Evolutionary conservation across 306 rosid genomes (phyloP).

Genomic region (Trifolium repens): DNA sequence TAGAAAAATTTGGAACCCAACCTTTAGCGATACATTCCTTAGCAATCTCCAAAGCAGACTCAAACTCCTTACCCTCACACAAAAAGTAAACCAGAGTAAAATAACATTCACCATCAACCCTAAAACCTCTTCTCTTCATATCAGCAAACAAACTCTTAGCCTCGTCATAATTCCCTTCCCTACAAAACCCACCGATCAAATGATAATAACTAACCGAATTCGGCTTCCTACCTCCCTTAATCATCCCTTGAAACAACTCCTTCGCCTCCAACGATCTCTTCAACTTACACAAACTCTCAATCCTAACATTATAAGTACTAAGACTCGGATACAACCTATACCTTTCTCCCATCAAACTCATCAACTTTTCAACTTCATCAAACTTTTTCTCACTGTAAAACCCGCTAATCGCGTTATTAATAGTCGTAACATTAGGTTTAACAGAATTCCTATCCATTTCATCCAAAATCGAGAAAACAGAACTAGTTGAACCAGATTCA

Average conservation of each 20-base stretch:
- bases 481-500: slow-evolving; percentile 62
- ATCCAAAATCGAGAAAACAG: slow-evolving; percentile 64
- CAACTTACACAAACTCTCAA: slow-evolving; percentile 74
- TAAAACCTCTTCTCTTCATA: slow-evolving; percentile 58
- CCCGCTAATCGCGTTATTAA: slow-evolving; percentile 52
- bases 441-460: slow-evolving; percentile 75
- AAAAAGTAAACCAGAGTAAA: slow-evolving; percentile 59
- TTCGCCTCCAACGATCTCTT: slow-evolving; percentile 69
- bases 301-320: slow-evolving; percentile 71
- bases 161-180: slow-evolving; percentile 69
- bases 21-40: slow-evolving; percentile 68
- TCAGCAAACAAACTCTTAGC: slow-evolving; percentile 60
- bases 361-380: slow-evolving; percentile 74
- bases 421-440: slow-evolving; percentile 56
- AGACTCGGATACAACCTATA: slow-evolving; percentile 46
- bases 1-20: slow-evolving; percentile 71
- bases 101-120: slow-evolving; percentile 59
- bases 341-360: slow-evolving; percentile 64
- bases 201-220: slow-evolving; percentile 55
- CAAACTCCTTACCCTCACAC: slow-evolving; percentile 59
- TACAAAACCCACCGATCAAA: slow-evolving; percentile 78
- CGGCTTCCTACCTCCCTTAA: slow-evolving; percentile 60
- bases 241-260: slow-evolving; percentile 71
- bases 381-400: slow-evolving; percentile 68
- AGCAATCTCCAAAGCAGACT: slow-evolving; percentile 53